Evolutionary conservation across 805 yeast genomes (phyloP), one percentile per base, ranked within the genome.

Genomic region (Lipomyces yamadae): DNA sequence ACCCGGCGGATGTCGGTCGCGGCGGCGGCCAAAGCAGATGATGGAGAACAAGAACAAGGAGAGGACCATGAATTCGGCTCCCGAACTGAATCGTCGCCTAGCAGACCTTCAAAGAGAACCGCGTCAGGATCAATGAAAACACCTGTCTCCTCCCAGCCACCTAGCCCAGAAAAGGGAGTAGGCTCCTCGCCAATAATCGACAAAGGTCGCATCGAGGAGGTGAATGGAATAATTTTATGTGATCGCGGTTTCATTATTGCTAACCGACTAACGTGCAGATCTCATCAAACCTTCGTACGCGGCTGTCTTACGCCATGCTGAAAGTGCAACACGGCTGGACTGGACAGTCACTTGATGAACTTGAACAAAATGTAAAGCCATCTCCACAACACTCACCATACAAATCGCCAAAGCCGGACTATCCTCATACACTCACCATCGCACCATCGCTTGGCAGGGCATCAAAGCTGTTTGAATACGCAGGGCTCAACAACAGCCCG

Each of bases 251-350:
- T 24, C 24, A 24, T 24, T n/a, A n/a, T n/a, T 3, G 11, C 37
- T 54, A 29, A 6, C 24, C 15, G 24, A 7, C 32, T 34, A 7
- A 24, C 30, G 0, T n/a, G 1, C 33, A 71, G 68, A 63, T 73
- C 48, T 71, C 75, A 8, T 62, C 68, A 34, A 74, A 69, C 37
- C 63, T 75, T 39, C 68, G 70, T 48, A 68, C 72, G 15, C 72
- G 76, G 42, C 67, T 75, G 30, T 66, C 76, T 24, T 67, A 70
- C 67, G 77, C 78, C 13, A 71, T 74, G 68, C 39, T 68, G 24
- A 75, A 74, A 61, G 76, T 75, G 11, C 76, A 75, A 53, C 63
- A 75, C 50, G 74, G 74, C 37, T 71, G 73, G 75, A 45, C 71
- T 10, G 59, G 59, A 8, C 74, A 61, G 13, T 66, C 73, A 2